Base-by-base conservation (phyloP, 2,329 filamentous ascomycete species). In the Fusarium hostae region DNA sequence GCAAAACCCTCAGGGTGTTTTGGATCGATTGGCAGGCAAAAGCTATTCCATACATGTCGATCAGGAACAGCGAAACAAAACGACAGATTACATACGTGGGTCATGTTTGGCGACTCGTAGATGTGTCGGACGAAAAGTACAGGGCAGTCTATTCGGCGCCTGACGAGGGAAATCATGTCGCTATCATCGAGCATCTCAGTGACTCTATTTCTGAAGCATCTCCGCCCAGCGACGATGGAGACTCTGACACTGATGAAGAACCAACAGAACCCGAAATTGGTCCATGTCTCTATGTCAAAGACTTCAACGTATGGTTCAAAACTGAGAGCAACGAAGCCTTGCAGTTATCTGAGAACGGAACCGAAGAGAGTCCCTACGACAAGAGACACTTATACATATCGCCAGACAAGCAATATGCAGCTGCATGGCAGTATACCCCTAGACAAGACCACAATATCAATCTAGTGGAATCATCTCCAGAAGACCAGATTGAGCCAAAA, bases 401-500 rank as follows among this genome's bases (percentile, higher is more conserved):
- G 2, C 64, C 70, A n/a, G 37, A 69, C 40, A 54, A 52, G 7
- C 44, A 57, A 8, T 63, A 68, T 34, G 70, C 40, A 8, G 48
- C 76, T 20, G 76, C 61, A 15, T 78, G 73, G 69, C 77, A 79
- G 37, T 77, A 75, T 28, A 66, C 51, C 9, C 62, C 73, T 3
- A 35, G 51, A 41, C 63, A 76, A 50, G 63, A 73, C 1, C 73
- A 66, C 44, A 56, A 55, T 6, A 55, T 75, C 26, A 51, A 63
- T 20, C 32, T 78, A 2, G 54, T 78, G 24, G 76, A 79, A 40
- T 78, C 76, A 13, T 70, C 65, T 7, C 78, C 78, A 6, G 52
- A 68, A 5, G 77, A 79, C 37, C 78, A 76, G 41, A 45, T 78
- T 34, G 63, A 76, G 56, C 77, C 78, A 6, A 78, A 78, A 24